These are phyloP conservation scores for Penicillium sp. DNA, from an alignment of 2,329 filamentous ascomycete genomes.

Conservation along the genomic window DNA sequence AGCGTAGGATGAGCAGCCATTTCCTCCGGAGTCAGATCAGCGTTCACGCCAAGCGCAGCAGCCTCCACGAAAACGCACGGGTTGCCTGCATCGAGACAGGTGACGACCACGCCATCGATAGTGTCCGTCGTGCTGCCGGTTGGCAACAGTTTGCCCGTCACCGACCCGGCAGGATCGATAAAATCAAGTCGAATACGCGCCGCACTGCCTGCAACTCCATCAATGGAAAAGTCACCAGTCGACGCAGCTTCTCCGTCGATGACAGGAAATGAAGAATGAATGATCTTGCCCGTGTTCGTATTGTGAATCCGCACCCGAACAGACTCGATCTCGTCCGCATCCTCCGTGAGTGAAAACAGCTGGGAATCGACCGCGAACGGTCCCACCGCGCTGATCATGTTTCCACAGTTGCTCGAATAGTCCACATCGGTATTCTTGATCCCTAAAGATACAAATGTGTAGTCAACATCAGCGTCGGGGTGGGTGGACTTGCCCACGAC, in stretches of 20 bases:
- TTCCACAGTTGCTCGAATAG: constrained; percentile 67
- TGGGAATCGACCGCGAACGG: constrained; percentile 57
- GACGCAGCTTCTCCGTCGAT: constrained; percentile 44
- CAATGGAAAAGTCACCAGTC: constrained; percentile 54
- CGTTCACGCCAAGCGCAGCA: constrained; percentile 41
- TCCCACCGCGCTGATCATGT: constrained; percentile 63
- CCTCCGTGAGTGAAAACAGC: constrained; percentile 31
- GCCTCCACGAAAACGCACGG: constrained; percentile 59
- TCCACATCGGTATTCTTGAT: constrained; percentile 58
- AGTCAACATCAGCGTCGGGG: constrained; percentile 56
- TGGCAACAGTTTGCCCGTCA: constrained; percentile 57
- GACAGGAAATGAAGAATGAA: constrained; percentile 53
- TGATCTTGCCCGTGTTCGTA: constrained; percentile 64
- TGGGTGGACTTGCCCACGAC: constrained; percentile 52
- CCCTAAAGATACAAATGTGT: constrained; percentile 65
- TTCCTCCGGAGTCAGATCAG: constrained; percentile 47
- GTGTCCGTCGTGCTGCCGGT: constrained; percentile 52
- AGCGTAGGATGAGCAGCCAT: constrained; percentile 46
- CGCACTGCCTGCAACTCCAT: constrained; percentile 56
- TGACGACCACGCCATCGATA: constrained; percentile 47
- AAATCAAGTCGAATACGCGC: constrained; percentile 57
- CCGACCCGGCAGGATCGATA: constrained; percentile 56
- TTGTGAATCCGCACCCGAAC: constrained; percentile 56
- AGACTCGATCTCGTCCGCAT: constrained; percentile 28
- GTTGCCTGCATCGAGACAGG: constrained; percentile 59